Evolutionary conservation across 345 rosid species (phyloP), one percentile per base, ranked within the genome.

Genomic region (Acer yangbiense): DNA sequence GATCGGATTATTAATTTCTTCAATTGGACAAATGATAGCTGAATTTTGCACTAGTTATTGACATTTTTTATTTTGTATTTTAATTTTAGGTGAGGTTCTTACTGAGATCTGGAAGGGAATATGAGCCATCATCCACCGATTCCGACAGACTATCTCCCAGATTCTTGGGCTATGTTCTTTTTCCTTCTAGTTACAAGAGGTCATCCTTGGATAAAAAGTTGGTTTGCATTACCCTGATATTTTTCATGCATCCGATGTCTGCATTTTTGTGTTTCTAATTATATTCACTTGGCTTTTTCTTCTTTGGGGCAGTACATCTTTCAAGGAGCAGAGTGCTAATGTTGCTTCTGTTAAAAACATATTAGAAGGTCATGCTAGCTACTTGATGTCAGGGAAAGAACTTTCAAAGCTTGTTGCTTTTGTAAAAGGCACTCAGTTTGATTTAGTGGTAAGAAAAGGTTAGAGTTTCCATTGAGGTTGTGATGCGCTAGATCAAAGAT

Each of bases 381-480:
- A 90, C 85, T 86, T 96, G 83, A 96, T 96, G 99, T 91, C 93
- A 11, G 99, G 95, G 78, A 94, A 94, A 84, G 99, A 96, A 82
- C 97, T 96, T 77, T 92, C 97, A 69, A 96, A 94, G 88, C 99
- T 96, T 74, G 99, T 96, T 76, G 94, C 99, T 41, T 96, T 96
- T 83, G 98, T 96, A 39, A 96, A 96, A 86, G 97, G 99, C 90
- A 92, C 99, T 62, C 98, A 96, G 85, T 96, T 96, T 79, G 99
- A 94, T 89, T 88, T 96, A 76, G 97, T 90, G 97, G 99, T 96
- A 86, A 83, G 94, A 57, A 48, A 80, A 75, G 39, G 65, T 68
- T 54, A 17, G 50, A 52, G 6, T 46, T 23, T 62, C 20, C 73
- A 80, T 72, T 61, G 8, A 2, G 50, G 61, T 54, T 50, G 48